Evolutionary conservation across 2,329 filamentous ascomycete species (phyloP).

Genomic region (Colletotrichum sp.): DNA sequence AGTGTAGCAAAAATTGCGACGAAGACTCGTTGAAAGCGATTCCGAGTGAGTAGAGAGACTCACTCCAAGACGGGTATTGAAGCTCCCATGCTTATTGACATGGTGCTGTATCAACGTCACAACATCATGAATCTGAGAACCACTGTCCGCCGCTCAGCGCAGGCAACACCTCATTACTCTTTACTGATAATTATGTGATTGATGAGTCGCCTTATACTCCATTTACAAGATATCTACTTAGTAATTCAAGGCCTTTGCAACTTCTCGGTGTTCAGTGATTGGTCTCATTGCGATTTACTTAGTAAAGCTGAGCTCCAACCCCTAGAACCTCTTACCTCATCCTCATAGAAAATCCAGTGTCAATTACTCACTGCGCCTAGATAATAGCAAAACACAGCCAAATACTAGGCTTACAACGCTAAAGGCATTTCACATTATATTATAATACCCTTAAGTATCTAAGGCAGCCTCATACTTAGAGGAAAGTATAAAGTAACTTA

Average conservation of each 20-base stretch:
- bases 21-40: not conserved
- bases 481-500: no score
- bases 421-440: not conserved
- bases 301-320: not conserved
- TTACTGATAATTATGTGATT: accelerated
- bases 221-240: not conserved
- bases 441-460: no score
- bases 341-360: not conserved
- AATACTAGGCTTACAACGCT: not conserved
- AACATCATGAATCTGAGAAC: not conserved
- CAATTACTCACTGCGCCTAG: not conserved
- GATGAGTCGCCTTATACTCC: accelerated
- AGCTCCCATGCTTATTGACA: not conserved
- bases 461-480: no score
- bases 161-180: not conserved
- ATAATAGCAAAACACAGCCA: not conserved
- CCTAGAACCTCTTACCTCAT: not conserved
- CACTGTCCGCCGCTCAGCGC: not conserved
- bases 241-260: not conserved
- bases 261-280: not conserved
- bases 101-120: not conserved
- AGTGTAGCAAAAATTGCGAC: not conserved
- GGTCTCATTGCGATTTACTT: not conserved
- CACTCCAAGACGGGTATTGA: not conserved
- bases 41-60: not conserved